Base-by-base conservation (phyloP, 192 early-diverging fungal genomes). In the Backusella macrospora region DNA sequence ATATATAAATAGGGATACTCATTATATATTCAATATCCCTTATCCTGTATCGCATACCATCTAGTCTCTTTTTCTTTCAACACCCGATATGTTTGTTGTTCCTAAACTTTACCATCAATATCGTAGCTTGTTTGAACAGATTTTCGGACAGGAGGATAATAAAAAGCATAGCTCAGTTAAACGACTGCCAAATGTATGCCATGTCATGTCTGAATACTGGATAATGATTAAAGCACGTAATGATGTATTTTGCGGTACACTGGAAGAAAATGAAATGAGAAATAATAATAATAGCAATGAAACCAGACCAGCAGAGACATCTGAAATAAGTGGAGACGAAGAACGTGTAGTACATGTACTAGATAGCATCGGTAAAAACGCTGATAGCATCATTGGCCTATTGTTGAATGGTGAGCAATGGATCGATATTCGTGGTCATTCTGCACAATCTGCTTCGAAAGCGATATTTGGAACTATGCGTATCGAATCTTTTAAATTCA, bases 1-100 rank as follows among this genome's bases (percentile, higher is more conserved):
- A 2, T 34, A 1, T 34, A 34, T 34, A 34, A 34, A 34, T 34
- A 34, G 0, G 29, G 29, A 34, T 2, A 34, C 29, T 34, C 29
- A 34, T 34, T 34, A 34, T 34, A 34, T 34, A 34, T 34, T 34
- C 0, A 0, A 34, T 34, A 34, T 34, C 29, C 0, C 29, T 1
- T 34, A 34, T 34, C 29, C 29, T 2, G 29, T 34, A 34, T 34
- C 29, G 29, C 29, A 2, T 21, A 14, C 9, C 13, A 15, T 74
- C 18, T 65, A 89, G 86, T 82, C 84, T 18, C 67, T 87, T 46
- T 87, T 89, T 46, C 43, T 87, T 2, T 85, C 88, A 0, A 84
- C 80, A 6, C 88, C 88, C 9, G 88, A 89, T 49, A 86, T 87
- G 83, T 89, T 89, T 83, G 84, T 89, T 13, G 81, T 85, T 70